Conservation (phyloP, 2,329 filamentous ascomycete species). For the Neophaeococcomyces mojaviensis region DNA sequence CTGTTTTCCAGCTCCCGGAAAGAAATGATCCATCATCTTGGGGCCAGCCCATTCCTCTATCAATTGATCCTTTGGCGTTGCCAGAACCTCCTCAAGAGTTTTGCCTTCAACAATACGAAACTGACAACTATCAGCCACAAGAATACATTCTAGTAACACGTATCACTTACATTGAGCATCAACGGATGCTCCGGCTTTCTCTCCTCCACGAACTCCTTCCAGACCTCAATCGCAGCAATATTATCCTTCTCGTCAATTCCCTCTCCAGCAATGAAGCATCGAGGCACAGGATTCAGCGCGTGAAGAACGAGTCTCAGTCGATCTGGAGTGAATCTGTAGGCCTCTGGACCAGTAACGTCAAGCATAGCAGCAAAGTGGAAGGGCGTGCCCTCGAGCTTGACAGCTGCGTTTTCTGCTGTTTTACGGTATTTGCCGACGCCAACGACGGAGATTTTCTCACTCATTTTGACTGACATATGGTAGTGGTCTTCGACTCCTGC, state of each 20-base stretch:
- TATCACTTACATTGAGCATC: background rate
- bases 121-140: background rate
- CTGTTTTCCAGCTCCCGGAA: no score
- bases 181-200: conserved; percentile 20
- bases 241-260: conserved; percentile 18
- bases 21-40: no score
- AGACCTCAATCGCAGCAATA: background rate
- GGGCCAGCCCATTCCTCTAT: no score
- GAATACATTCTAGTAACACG: background rate
- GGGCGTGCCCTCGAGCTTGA: background rate
- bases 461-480: no score
- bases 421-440: background rate
- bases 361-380: background rate
- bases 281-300: background rate
- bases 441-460: background rate
- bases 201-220: conserved; percentile 18
- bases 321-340: background rate
- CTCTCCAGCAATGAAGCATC: conserved; percentile 12
- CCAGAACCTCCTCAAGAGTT: background rate
- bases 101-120: background rate
- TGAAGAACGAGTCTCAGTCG: background rate
- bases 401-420: background rate
- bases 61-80: background rate
- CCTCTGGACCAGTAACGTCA: background rate
- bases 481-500: no score